These are phyloP conservation scores for Hymenoscyphus linearis DNA, from an alignment of 2,329 filamentous ascomycete genomes.

Conservation along the genomic window DNA sequence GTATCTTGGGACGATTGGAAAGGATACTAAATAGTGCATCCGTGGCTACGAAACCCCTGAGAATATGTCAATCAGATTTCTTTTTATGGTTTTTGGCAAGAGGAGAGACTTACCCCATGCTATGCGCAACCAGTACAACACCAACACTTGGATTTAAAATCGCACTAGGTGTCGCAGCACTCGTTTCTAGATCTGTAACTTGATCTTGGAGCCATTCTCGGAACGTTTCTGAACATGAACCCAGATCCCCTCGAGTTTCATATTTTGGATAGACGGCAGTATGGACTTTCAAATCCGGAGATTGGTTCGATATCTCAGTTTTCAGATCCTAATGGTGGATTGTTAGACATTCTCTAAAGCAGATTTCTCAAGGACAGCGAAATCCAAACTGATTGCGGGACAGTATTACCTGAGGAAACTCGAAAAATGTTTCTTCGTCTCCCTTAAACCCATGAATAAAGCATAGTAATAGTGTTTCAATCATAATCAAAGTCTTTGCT, in stretches of 20 bases:
- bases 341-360: slow-evolving; percentile 4
- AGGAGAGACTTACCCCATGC: slow-evolving; percentile 56
- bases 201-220: slow-evolving; percentile 68
- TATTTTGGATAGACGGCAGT: slow-evolving; percentile 65
- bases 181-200: slow-evolving; percentile 74
- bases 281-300: slow-evolving; percentile 56
- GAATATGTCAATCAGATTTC: neutral
- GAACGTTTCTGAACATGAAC: slow-evolving; percentile 46
- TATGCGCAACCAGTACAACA: slow-evolving; percentile 76
- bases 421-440: slow-evolving; percentile 62
- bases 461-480: slow-evolving; percentile 61
- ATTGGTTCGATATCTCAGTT: slow-evolving; percentile 49
- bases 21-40: slow-evolving; percentile 64
- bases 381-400: neutral
- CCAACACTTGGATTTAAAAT: slow-evolving; percentile 76
- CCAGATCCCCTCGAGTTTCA: slow-evolving; percentile 66
- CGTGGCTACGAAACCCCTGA: slow-evolving; percentile 70
- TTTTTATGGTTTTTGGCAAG: neutral
- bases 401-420: slow-evolving; percentile 50
- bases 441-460: slow-evolving; percentile 75
- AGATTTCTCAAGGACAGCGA: neutral
- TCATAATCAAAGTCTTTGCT: slow-evolving; percentile 35
- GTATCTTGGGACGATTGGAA: slow-evolving; percentile 29
- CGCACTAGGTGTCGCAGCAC: slow-evolving; percentile 66
- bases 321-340: slow-evolving; percentile 48